phyloP scores from a whole-genome alignment of 1,284 basidiomycete species.

The Thecaphora thlaspeos region DNA sequence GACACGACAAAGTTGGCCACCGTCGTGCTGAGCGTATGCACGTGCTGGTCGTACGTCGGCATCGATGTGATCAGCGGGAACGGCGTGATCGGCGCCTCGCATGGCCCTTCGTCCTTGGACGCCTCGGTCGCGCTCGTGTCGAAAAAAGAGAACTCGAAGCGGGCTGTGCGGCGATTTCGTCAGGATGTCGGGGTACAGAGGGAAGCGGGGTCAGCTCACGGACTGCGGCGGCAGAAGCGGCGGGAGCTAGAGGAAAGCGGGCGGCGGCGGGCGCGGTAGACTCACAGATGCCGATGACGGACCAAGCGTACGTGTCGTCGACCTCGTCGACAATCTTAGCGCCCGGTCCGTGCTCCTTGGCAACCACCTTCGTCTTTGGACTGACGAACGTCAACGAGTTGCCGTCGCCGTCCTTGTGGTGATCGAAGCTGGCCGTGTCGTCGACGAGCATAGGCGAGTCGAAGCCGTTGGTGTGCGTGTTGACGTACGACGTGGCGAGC shows the following conservation, averaged over 20 bases:
- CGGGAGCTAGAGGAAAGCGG: too few relatives aligned
- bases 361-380: conserved; percentile 71
- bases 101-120: conserved; percentile 68
- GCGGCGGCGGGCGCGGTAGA: conserved; percentile 60
- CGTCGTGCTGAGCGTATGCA: conserved; percentile 75
- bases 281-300: conserved; percentile 78
- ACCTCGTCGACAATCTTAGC: conserved; percentile 74
- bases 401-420: conserved; percentile 67
- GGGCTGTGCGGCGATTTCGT: too few relatives aligned
- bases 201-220: too few relatives aligned
- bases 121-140: conserved; percentile 78
- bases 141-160: conserved; percentile 91
- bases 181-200: too few relatives aligned
- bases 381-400: conserved; percentile 75
- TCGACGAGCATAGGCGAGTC: conserved; percentile 60
- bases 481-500: conserved; percentile 65
- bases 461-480: conserved; percentile 74
- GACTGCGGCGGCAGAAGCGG: too few relatives aligned
- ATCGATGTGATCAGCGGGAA: conserved; percentile 81
- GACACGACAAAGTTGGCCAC: conserved; percentile 59
- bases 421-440: conserved; percentile 22
- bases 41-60: conserved; percentile 71
- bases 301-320: conserved; percentile 92
- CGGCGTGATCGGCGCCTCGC: conserved; percentile 66
- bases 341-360: conserved; percentile 68